Evolutionary conservation across 2,329 filamentous ascomycete species (phyloP), one percentile per base, ranked within the genome.

Genomic region (Bipolaris gigantea): DNA sequence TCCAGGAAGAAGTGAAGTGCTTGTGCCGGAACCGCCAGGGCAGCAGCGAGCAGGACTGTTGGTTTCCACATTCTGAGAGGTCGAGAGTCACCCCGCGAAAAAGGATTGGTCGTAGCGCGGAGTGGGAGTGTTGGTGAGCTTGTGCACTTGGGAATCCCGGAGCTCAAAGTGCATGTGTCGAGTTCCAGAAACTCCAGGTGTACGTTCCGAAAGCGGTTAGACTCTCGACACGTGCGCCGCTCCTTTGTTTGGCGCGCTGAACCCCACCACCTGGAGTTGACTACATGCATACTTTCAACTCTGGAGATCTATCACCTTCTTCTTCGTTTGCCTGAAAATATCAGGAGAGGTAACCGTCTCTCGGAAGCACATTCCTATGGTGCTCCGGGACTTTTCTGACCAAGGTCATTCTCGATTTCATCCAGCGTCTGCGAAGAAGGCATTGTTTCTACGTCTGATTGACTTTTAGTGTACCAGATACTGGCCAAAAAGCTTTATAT

Each of bases 1-100:
- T 97, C 92, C 75, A 97, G 87, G 81, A 89, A 97, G 83, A 99
- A 96, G 85, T 96, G 93, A 55, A 99, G 84, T 52, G 92, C 92
- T 73, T 92, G 89, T 59, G 89, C 85, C 56, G 86, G 85, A 33
- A 82, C 71, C 42, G 83, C 73, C 56, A 82, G 72, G 64, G 78
- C 76, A 75, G 92, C 80, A 57, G 88, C 81, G 70, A 91, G 80
- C 63, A 90, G 76, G 55, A 89, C 77, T 58, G 89, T 79, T 38
- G 67, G 61, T 49, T 59, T 70, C 72, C 72, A 73, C 72, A 73
- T 73, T 48, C 47, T 62, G 30, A 54, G 50, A 47, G 36, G 59
- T 51, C 18, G 23, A 40, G 13, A 40, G 13, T 11, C 59, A 52
- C 62, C 67, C 64, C 66, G 63, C 67, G 39, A 42, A 40, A 40